Conservation (phyloP, 2,329 filamentous ascomycete species). For the Microdochium trichocladiopsis region DNA sequence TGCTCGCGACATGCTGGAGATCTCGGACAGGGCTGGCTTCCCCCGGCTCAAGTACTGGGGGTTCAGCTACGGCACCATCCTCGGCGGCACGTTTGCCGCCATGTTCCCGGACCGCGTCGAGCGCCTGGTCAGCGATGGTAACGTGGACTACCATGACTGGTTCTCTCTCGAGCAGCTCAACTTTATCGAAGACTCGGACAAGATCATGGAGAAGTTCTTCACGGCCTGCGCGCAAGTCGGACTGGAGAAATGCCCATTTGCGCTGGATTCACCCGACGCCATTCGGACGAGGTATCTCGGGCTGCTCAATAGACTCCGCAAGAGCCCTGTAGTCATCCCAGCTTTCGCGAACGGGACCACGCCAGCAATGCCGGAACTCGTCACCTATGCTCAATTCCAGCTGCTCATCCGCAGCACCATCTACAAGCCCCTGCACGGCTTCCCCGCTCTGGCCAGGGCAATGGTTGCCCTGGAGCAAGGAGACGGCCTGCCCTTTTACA, state of each 20-base stretch:
- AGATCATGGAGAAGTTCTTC: constrained; percentile 45
- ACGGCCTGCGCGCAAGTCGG: constrained; percentile 44
- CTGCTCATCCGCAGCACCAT: constrained; percentile 31
- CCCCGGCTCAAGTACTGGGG: constrained; percentile 44
- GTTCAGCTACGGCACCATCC: constrained; percentile 46
- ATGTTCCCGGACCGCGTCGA: constrained; percentile 44
- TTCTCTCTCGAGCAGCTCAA: constrained; percentile 34
- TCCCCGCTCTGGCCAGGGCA: constrained; percentile 33
- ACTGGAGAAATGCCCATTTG: constrained; percentile 30
- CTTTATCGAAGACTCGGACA: constrained; percentile 46
- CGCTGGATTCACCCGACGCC: constrained; percentile 27
- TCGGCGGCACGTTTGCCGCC: constrained; percentile 44
- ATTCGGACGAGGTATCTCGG: constrained; percentile 23
- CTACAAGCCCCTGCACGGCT: constrained; percentile 35
- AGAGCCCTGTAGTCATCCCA: constrained; percentile 33
- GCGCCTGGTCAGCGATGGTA: constrained; percentile 44
- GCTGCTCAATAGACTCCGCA: constrained; percentile 32
- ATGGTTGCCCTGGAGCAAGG: constrained; percentile 34
- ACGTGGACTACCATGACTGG: constrained; percentile 49
- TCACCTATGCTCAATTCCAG: constrained; percentile 42
- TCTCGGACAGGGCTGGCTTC: constrained; percentile 27
- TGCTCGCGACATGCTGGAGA: constrained; percentile 40
- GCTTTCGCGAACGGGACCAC: too few relatives aligned
- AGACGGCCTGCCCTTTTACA: constrained; percentile 35
- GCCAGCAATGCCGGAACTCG: constrained; percentile 31